Percentiles rank a stretch among this genome's conserved stretches.
These are phyloP conservation scores for Taphrina communis DNA, from an alignment of 1,139 yeast genomes.

Conservation along the genomic window DNA sequence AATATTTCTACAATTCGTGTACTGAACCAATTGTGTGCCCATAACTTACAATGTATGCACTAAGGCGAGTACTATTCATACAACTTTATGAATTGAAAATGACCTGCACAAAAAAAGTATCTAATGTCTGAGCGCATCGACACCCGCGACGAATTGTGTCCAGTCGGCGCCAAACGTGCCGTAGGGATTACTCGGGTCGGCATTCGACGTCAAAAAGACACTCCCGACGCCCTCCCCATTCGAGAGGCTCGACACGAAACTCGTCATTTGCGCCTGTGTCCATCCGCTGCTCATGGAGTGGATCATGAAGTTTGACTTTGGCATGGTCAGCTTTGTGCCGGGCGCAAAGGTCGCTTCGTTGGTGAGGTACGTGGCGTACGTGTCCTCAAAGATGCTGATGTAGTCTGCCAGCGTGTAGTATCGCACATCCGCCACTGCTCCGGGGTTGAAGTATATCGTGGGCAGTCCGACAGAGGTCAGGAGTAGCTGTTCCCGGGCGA, in stretches of 20 bases:
- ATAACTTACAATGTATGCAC: too few species aligned
- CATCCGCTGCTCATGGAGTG: slow-evolving; percentile 20
- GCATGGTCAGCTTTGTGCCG: slow-evolving; percentile 14
- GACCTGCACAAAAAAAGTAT: not conserved
- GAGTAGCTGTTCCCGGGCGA: slow-evolving; percentile 7
- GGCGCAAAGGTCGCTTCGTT: slow-evolving; percentile 15
- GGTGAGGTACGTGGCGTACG: slow-evolving; percentile 23
- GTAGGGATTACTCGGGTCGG: slow-evolving; percentile 12
- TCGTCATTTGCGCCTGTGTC: slow-evolving; percentile 17
- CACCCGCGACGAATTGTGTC: slow-evolving; percentile 21
- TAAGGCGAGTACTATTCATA: too few species aligned
- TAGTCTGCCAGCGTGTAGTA: slow-evolving; percentile 34
- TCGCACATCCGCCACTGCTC: slow-evolving; percentile 17
- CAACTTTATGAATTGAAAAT: too few species aligned
- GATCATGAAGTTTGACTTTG: slow-evolving; percentile 9
- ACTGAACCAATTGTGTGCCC: too few species aligned
- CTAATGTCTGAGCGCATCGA: slow-evolving; percentile 20
- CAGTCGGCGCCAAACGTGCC: slow-evolving; percentile 24
- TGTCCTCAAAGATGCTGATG: slow-evolving; percentile 30
- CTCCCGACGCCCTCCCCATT: slow-evolving; percentile 20
- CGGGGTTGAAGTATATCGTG: slow-evolving; percentile 32
- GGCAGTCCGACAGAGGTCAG: slow-evolving; percentile 4
- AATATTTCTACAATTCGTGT: too few species aligned
- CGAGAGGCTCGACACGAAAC: slow-evolving; percentile 13
- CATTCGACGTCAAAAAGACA: slow-evolving; percentile 14